These are phyloP conservation scores for Ramularia collo-cygni DNA, from an alignment of 2,329 filamentous ascomycete genomes.

Conservation along the genomic window DNA sequence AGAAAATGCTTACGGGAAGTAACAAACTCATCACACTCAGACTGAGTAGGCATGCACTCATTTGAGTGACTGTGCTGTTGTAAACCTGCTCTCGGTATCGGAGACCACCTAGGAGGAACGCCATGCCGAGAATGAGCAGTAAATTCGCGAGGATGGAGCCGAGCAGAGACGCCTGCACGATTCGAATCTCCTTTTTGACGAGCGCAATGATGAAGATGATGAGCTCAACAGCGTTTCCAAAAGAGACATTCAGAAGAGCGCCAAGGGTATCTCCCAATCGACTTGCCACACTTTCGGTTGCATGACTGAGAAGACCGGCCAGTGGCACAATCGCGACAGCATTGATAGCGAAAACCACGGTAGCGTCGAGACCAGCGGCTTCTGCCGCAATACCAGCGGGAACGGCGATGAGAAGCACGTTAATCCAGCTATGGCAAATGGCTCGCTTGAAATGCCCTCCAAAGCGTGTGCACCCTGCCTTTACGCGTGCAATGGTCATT, in stretches of 20 bases:
- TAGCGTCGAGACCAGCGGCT: slow-evolving; percentile 33
- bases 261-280: slow-evolving; percentile 44
- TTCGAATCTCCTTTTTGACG: slow-evolving; percentile 76
- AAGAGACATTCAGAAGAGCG: slow-evolving; percentile 46
- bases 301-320: slow-evolving; percentile 43
- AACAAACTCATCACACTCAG: slow-evolving; percentile 84
- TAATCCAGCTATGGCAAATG: slow-evolving; percentile 69
- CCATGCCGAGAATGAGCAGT: slow-evolving; percentile 84
- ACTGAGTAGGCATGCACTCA: slow-evolving; percentile 89
- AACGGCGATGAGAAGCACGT: slow-evolving; percentile 69
- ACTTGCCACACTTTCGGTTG: slow-evolving; percentile 44
- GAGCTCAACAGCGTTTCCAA: slow-evolving; percentile 47
- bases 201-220: slow-evolving; percentile 64
- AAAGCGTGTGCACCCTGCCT: slow-evolving; percentile 46
- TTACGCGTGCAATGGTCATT: slow-evolving; percentile 43
- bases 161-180: slow-evolving; percentile 83
- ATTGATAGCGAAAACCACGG: slow-evolving; percentile 46
- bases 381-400: slow-evolving; percentile 66
- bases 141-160: slow-evolving; percentile 87
- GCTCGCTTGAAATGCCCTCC: slow-evolving; percentile 50
- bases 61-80: slow-evolving; percentile 91
- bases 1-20: slow-evolving; percentile 55
- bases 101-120: slow-evolving; percentile 77
- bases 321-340: slow-evolving; percentile 46
- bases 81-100: slow-evolving; percentile 90